Conservation (phyloP, 108 stramenopile species). For the Skeletonema costatum region DNA sequence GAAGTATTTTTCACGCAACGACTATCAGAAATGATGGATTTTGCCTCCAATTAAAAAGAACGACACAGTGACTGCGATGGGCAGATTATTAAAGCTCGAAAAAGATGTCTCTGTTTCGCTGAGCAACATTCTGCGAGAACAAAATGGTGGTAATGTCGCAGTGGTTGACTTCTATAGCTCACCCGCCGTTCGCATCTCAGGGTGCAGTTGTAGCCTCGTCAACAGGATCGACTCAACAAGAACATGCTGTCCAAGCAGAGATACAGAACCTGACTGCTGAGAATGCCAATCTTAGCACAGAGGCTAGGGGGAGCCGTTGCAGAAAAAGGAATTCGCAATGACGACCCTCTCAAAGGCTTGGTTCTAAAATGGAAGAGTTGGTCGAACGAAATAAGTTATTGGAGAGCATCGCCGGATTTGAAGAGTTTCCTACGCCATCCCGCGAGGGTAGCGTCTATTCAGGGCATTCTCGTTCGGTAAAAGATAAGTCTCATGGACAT, state of each 20-base stretch:
- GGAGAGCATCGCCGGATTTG: constrained; percentile 12
- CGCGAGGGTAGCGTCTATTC: not conserved
- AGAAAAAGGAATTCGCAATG: constrained; percentile 43
- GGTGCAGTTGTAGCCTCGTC: not conserved
- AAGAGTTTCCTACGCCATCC: constrained; percentile 17
- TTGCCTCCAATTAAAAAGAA: not conserved
- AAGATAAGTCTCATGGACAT: not conserved
- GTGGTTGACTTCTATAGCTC: not conserved
- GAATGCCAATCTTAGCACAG: constrained; percentile 32
- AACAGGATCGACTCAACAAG: not conserved
- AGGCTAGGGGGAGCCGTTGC: constrained; percentile 28
- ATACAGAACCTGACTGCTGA: constrained; percentile 17
- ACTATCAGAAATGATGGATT: constrained; percentile 13
- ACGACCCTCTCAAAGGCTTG: constrained; percentile 19
- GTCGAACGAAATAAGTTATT: constrained; percentile 30
- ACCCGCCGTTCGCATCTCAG: not conserved
- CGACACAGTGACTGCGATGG: constrained; percentile 12
- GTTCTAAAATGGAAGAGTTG: constrained; percentile 38
- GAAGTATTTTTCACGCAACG: constrained; percentile 2
- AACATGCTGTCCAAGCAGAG: not conserved
- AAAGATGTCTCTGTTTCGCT: not conserved
- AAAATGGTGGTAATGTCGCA: not conserved
- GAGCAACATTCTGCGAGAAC: no score
- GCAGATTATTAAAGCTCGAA: constrained; percentile 10
- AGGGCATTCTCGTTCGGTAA: not conserved